Evolutionary conservation across 495 filamentous ascomycete genomes (phyloP).

Genomic region (Neurospora sp.): DNA sequence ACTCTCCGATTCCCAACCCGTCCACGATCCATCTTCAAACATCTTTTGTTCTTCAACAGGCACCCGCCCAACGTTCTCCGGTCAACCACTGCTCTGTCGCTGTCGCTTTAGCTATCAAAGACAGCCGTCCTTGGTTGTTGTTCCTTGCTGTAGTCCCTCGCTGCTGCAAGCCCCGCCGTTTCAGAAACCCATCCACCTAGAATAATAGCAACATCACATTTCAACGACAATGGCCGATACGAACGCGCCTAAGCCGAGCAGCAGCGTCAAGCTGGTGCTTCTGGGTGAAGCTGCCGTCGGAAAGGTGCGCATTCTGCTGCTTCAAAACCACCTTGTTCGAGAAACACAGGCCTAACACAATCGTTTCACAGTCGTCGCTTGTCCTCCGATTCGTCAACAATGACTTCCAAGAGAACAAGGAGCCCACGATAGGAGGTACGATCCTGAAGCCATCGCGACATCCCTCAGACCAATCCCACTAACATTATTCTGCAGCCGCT

Average conservation of each 20-base stretch:
- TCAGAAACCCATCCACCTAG: not conserved
- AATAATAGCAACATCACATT: not conserved
- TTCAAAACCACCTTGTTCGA: not conserved
- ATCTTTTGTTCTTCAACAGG: not conserved
- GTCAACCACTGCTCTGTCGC: not conserved
- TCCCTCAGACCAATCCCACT: not conserved
- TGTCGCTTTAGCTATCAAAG: not conserved
- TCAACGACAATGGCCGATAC: constrained; percentile 37
- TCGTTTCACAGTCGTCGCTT: constrained; percentile 67
- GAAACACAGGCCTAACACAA: constrained; percentile 11
- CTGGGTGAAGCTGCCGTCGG: constrained; percentile 95
- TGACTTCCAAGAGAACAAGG: constrained; percentile 99
- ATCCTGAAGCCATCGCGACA: not conserved
- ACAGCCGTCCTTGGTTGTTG: not conserved
- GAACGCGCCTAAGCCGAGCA: constrained; percentile 83
- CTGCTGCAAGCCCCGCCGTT: not conserved
- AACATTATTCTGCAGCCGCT: constrained; percentile 51
- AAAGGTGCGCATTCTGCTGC: constrained; percentile 55
- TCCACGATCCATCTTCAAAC: not conserved
- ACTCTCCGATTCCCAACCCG: constrained; percentile 3
- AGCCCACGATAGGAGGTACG: constrained; percentile 96
- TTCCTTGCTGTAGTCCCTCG: not conserved
- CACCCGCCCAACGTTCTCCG: not conserved
- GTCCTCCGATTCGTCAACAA: constrained; percentile 99
- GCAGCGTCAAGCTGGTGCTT: constrained; percentile 96